phyloP scores from a whole-genome alignment of 164 flowering plant genomes.

The Euptelea pleiosperma region DNA sequence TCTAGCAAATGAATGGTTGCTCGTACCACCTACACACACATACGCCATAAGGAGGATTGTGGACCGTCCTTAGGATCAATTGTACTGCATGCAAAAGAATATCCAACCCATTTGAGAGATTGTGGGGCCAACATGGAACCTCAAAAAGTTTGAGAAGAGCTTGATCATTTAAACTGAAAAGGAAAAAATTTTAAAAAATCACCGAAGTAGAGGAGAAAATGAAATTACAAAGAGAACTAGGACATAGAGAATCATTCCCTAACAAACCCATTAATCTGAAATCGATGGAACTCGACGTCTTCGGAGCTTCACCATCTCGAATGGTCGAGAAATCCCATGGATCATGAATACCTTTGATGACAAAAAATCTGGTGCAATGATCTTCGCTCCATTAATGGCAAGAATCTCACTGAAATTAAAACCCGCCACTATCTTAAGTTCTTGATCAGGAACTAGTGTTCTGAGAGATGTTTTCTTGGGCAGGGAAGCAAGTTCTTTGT shows the following conservation, averaged over 20 bases:
- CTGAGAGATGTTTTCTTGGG: slow-evolving; percentile 26
- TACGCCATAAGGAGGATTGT: no score
- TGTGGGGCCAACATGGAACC: no score
- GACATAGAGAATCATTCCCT: background rate
- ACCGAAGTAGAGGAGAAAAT: no score
- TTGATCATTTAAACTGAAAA: no score
- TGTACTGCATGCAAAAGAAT: no score
- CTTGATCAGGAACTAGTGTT: slow-evolving; percentile 33
- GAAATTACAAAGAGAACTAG: no score
- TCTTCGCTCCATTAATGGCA: slow-evolving; percentile 38
- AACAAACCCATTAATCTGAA: background rate
- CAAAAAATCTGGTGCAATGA: slow-evolving; percentile 40
- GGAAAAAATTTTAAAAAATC: no score
- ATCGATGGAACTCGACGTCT: slow-evolving; percentile 12
- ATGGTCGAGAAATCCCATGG: slow-evolving; percentile 56
- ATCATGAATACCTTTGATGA: slow-evolving; percentile 34
- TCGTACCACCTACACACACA: no score
- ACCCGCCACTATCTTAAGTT: slow-evolving; percentile 25
- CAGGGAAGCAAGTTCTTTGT: slow-evolving; percentile 31
- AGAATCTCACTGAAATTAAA: slow-evolving; percentile 13
- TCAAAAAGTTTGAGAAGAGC: no score
- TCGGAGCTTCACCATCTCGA: slow-evolving; percentile 26
- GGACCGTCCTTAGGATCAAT: no score
- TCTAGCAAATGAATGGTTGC: no score
- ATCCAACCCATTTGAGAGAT: no score